Conservation (phyloP, 2,329 filamentous ascomycete genomes). For the Epichloe amarillans region DNA sequence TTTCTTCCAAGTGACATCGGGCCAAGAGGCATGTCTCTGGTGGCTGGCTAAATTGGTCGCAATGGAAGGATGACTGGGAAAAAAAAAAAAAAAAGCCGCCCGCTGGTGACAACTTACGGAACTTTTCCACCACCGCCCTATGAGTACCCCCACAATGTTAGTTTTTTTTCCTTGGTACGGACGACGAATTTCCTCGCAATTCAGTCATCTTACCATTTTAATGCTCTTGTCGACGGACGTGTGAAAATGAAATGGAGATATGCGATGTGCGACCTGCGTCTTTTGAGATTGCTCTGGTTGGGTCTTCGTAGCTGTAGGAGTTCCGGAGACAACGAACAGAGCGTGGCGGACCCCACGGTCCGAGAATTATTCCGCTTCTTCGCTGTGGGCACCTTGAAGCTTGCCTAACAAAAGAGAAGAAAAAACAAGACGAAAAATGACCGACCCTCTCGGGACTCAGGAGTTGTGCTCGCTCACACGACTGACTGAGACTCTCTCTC, state of each 20-base stretch:
- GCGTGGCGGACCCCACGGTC: neutral
- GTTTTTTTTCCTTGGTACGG: neutral
- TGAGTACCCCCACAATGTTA: neutral
- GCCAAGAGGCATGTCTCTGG: slow-evolving; percentile 5
- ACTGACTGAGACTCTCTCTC: neutral
- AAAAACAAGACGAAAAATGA: neutral
- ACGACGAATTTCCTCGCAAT: neutral
- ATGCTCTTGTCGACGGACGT: slow-evolving; percentile 23
- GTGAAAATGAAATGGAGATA: slow-evolving; percentile 5
- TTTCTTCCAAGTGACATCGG: slow-evolving; percentile 1
- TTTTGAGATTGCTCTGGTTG: slow-evolving; percentile 5
- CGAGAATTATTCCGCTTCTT: slow-evolving; percentile 2
- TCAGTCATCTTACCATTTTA: slow-evolving; percentile 39
- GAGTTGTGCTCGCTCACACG: slow-evolving; percentile 6
- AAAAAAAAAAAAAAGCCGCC: neutral
- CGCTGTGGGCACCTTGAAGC: neutral
- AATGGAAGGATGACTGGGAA: neutral
- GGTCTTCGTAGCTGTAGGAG: neutral
- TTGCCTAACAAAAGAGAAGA: neutral
- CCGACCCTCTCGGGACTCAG: neutral
- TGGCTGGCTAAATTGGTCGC: slow-evolving; percentile 8
- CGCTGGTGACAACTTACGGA: slow-evolving; percentile 30
- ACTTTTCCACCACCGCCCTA: slow-evolving; percentile 64
- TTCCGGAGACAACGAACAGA: neutral
- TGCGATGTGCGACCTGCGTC: slow-evolving; percentile 22